Evolutionary conservation across 1,284 basidiomycete genomes (phyloP).

Genomic region (Moesziomyces sp.): DNA sequence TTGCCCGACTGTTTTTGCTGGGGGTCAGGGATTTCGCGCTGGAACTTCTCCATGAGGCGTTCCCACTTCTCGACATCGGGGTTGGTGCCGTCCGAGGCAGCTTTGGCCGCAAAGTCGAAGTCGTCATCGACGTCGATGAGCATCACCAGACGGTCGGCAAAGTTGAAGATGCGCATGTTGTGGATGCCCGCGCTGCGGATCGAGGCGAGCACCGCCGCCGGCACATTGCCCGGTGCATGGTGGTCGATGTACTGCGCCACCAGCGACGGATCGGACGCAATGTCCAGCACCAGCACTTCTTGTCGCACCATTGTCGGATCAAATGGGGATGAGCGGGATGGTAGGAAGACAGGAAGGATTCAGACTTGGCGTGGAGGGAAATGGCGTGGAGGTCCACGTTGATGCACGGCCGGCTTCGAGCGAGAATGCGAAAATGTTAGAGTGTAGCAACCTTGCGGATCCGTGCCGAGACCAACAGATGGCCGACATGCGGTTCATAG

Average conservation of each 20-base stretch:
- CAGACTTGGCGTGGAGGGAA: background rate
- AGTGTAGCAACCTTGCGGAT: background rate
- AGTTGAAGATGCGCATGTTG: slow-evolving; percentile 45
- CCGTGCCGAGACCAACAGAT: background rate
- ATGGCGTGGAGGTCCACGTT: slow-evolving; percentile 8
- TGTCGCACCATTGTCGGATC: slow-evolving; percentile 26
- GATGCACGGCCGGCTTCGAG: too few relatives aligned
- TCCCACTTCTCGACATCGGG: slow-evolving; percentile 26
- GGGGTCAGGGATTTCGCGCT: slow-evolving; percentile 31
- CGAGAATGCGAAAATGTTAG: background rate
- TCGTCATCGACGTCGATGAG: slow-evolving; percentile 42
- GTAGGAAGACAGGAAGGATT: background rate
- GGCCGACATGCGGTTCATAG: too few relatives aligned
- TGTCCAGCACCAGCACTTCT: slow-evolving; percentile 34
- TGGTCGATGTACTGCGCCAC: slow-evolving; percentile 38
- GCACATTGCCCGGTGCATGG: slow-evolving; percentile 36
- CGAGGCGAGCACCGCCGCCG: slow-evolving; percentile 26
- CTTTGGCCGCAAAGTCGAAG: slow-evolving; percentile 26
- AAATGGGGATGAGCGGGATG: background rate
- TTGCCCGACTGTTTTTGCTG: slow-evolving; percentile 17
- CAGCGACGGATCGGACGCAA: slow-evolving; percentile 17
- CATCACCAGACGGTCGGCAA: slow-evolving; percentile 36
- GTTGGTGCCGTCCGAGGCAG: slow-evolving; percentile 23
- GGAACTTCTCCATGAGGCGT: slow-evolving; percentile 30
- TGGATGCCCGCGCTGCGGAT: slow-evolving; percentile 30